Conservation (phyloP, 495 filamentous ascomycete species). For the Hapsidospora chrysogenum region DNA sequence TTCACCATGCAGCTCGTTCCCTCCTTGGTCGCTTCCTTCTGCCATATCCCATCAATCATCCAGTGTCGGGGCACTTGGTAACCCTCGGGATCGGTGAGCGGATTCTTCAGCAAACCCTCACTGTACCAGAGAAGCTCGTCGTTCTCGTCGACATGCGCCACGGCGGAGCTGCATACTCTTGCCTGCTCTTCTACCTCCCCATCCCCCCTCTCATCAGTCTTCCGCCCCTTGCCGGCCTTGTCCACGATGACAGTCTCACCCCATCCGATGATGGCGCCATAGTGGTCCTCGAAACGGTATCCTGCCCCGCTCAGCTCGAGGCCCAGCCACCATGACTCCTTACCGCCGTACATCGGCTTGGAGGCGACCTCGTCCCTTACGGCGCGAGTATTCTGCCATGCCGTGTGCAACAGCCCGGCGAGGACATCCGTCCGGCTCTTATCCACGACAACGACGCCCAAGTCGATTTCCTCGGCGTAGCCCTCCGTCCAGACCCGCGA, state of each 20-base stretch:
- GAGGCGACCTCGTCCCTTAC: constrained; percentile 12
- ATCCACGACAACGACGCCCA: constrained; percentile 14
- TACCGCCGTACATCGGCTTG: constrained; percentile 14
- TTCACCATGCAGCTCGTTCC: constrained; percentile 5
- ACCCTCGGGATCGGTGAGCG: constrained; percentile 4
- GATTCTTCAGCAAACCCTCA: constrained; percentile 11
- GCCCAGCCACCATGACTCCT: constrained; percentile 18
- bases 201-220: too few relatives aligned
- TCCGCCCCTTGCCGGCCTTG: too few relatives aligned
- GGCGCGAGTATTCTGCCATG: constrained; percentile 12
- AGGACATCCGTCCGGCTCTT: constrained; percentile 11
- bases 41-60: constrained; percentile 6
- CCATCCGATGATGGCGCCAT: constrained; percentile 12
- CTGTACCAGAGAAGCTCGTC: constrained; percentile 13
- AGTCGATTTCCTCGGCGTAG: constrained; percentile 14
- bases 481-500: constrained; percentile 11
- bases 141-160: constrained; percentile 12
- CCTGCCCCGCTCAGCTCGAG: constrained; percentile 11
- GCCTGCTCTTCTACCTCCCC: not conserved
- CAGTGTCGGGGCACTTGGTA: constrained; percentile 5
- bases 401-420: constrained; percentile 12
- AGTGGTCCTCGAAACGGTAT: constrained; percentile 13
- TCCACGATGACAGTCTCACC: not conserved
- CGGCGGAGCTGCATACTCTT: constrained; percentile 10
- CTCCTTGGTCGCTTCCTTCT: constrained; percentile 3